A percentile compares a stretch with the other conserved stretches of the same genome.
Evolutionary conservation across 306 rosid genomes (phyloP).

Genomic region (Calophaca sinica): DNA sequence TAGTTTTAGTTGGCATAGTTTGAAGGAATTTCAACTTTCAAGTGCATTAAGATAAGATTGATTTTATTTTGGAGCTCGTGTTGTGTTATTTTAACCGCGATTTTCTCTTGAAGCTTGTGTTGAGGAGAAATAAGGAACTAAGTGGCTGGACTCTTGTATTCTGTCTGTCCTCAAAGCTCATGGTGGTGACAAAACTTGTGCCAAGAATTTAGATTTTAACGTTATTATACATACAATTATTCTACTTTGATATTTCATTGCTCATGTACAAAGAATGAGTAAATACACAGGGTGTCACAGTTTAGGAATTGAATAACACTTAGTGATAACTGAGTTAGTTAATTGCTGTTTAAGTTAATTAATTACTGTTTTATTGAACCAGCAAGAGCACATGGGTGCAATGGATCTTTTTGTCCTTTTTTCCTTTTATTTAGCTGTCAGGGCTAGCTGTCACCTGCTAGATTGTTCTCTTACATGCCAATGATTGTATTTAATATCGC

Average conservation of each 20-base stretch:
- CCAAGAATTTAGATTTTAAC: constrained; percentile 20
- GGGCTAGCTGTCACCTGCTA: too few relatives aligned
- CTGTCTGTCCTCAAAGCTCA: constrained; percentile 17
- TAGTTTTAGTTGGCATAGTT: not conserved
- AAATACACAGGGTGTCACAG: too few relatives aligned
- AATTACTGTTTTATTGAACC: too few relatives aligned
- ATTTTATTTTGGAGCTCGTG: not conserved
- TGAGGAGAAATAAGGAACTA: constrained; percentile 50
- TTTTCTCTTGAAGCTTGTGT: constrained; percentile 52
- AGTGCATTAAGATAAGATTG: constrained; percentile 5
- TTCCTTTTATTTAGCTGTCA: too few relatives aligned
- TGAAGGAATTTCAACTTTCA: constrained; percentile 8
- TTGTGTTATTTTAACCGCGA: constrained; percentile 3
- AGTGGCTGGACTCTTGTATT: constrained; percentile 19
- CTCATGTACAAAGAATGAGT: too few relatives aligned
- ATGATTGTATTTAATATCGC: too few relatives aligned
- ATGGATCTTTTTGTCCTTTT: too few relatives aligned
- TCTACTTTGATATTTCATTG: not conserved
- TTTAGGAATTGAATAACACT: too few relatives aligned
- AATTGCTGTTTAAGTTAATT: too few relatives aligned
- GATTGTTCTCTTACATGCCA: too few relatives aligned
- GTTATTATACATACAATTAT: not conserved
- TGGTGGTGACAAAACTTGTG: constrained; percentile 26
- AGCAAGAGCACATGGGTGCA: too few relatives aligned
- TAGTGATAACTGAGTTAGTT: too few relatives aligned